phyloP scores from a whole-genome alignment of 768 basidiomycete species.

The Coprinopsis strossmayeri region DNA sequence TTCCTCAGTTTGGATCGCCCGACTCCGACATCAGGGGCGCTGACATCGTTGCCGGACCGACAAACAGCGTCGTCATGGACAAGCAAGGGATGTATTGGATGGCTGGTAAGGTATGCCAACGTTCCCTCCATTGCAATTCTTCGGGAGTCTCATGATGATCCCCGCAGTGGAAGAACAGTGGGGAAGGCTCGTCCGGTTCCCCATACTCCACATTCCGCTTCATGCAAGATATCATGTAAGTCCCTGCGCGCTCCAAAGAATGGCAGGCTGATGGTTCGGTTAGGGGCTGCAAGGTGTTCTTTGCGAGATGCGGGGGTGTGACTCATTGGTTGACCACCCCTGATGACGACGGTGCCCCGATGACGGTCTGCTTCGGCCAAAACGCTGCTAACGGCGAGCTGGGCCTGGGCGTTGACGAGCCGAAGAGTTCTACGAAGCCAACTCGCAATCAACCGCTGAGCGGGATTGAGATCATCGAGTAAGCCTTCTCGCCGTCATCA shows the following conservation, averaged over 20 bases:
- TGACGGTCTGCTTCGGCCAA: conserved; percentile 85
- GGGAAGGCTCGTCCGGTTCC: conserved; percentile 89
- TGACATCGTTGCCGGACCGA: conserved; percentile 70
- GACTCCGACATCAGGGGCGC: conserved; percentile 58
- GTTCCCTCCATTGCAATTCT: not conserved
- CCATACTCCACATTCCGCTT: conserved; percentile 84
- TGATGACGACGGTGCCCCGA: conserved; percentile 67
- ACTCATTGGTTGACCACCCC: conserved; percentile 79
- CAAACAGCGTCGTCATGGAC: conserved; percentile 81
- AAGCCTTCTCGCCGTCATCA: conserved; percentile 15
- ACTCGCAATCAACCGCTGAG: conserved; percentile 59
- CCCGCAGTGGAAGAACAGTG: conserved; percentile 85
- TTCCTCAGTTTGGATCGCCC: conserved; percentile 81
- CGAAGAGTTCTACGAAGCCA: conserved; percentile 85
- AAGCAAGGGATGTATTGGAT: conserved; percentile 83
- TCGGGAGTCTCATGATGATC: not conserved
- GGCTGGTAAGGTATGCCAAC: conserved; percentile 66
- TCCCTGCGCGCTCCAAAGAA: not conserved
- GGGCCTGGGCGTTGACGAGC: conserved; percentile 71
- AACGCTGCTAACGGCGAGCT: conserved; percentile 87
- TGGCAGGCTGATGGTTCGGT: conserved; percentile 6
- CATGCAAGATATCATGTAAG: conserved; percentile 82
- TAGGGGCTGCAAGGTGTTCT: conserved; percentile 74
- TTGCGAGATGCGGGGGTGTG: conserved; percentile 75
- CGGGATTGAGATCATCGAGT: conserved; percentile 81